Conservation (phyloP, 352 stramenopile species). For the Phytophthora chlamydospora region DNA sequence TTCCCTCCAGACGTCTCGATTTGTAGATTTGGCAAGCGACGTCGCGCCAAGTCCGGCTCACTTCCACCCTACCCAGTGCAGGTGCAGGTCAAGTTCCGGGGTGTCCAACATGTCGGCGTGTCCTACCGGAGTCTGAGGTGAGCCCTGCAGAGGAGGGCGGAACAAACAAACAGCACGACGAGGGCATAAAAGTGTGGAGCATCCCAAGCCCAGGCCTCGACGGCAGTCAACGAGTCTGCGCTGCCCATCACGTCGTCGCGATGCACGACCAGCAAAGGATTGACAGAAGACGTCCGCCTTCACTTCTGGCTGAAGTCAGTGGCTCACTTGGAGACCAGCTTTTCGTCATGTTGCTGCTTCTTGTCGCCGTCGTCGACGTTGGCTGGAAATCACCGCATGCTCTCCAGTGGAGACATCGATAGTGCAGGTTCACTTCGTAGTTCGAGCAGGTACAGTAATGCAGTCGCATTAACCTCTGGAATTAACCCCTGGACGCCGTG, state of each 20-base stretch:
- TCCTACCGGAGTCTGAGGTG: conserved; percentile 76
- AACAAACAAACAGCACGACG: conserved; percentile 27
- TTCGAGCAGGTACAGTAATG: conserved; percentile 24
- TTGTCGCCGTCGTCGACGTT: conserved; percentile 9
- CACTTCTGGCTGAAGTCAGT: neutral
- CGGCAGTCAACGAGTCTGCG: conserved; percentile 9
- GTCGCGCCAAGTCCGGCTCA: too few relatives aligned
- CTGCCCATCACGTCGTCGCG: conserved; percentile 21
- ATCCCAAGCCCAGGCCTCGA: conserved; percentile 10
- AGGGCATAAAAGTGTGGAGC: conserved; percentile 28
- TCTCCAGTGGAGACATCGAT: conserved; percentile 28
- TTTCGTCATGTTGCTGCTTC: conserved; percentile 9
- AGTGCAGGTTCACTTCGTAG: conserved; percentile 23
- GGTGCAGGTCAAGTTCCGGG: conserved; percentile 98
- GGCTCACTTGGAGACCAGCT: conserved; percentile 8
- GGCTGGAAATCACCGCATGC: neutral
- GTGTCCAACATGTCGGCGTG: conserved; percentile 94
- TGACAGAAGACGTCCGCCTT: neutral
- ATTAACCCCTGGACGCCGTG: too few relatives aligned
- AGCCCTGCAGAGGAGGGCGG: conserved; percentile 32
- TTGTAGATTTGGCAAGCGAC: too few relatives aligned
- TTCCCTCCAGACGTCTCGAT: too few relatives aligned
- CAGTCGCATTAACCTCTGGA: conserved; percentile 7
- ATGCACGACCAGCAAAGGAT: conserved; percentile 19
- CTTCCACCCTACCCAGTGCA: conserved; percentile 93